phyloP scores from a whole-genome alignment of 768 basidiomycete genomes.

The Hygrocybe punicea region DNA sequence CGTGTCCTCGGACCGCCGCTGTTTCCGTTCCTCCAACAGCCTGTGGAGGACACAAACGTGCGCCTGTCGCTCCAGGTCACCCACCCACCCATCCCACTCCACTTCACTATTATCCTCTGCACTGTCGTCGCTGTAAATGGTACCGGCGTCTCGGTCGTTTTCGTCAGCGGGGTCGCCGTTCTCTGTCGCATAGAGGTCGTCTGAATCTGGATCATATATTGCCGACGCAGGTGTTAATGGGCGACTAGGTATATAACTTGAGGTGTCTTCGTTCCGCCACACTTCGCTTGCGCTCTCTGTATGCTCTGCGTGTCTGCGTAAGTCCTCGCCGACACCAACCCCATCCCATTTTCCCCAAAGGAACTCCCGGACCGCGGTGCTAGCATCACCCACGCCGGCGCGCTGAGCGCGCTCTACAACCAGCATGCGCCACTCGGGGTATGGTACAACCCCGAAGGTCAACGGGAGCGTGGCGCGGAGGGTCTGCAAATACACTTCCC shows the following conservation, averaged over 20 bases:
- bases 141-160: slow-evolving; percentile 11
- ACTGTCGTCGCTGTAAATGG: slow-evolving; percentile 34
- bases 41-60: slow-evolving; percentile 18
- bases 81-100: slow-evolving; percentile 68
- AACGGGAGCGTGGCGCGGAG: background rate
- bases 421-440: slow-evolving; percentile 64
- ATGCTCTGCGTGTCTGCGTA: too few relatives aligned
- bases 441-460: slow-evolving; percentile 44
- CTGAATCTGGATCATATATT: background rate
- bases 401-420: slow-evolving; percentile 50
- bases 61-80: slow-evolving; percentile 47
- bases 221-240: too few relatives aligned
- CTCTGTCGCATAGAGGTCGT: slow-evolving; percentile 14
- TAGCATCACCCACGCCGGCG: slow-evolving; percentile 58
- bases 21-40: background rate
- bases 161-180: slow-evolving; percentile 7
- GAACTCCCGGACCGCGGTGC: slow-evolving; percentile 51
- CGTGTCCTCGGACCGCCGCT: background rate
- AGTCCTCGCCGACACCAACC: too few relatives aligned
- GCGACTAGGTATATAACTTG: too few relatives aligned
- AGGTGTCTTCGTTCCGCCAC: too few relatives aligned
- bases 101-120: slow-evolving; percentile 50
- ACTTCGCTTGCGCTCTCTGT: too few relatives aligned
- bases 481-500: slow-evolving; percentile 11
- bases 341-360: slow-evolving; percentile 23